Evolutionary conservation across 495 filamentous ascomycete genomes (phyloP).

Genomic region (Penicillium canescens): DNA sequence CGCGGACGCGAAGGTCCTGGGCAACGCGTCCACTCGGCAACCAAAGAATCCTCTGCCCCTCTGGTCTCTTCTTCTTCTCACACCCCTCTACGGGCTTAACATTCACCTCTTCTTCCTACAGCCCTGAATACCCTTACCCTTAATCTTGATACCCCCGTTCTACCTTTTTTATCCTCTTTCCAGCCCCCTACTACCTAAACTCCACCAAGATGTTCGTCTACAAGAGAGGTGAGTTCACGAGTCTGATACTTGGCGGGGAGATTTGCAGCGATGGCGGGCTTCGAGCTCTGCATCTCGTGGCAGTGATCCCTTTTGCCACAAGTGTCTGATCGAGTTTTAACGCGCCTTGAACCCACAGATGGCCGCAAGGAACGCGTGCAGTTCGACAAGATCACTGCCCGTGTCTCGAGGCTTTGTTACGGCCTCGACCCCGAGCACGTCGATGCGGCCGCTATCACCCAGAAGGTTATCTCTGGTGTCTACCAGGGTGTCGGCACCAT

Average conservation of each 20-base stretch:
- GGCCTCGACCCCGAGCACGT: conserved; percentile 95
- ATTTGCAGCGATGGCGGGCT: conserved; percentile 8
- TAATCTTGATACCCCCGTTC: conserved; percentile 16
- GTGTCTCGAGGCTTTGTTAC: conserved; percentile 96
- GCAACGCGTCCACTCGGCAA: conserved; percentile 11
- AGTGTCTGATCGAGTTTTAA: conserved; percentile 18
- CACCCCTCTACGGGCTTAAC: conserved; percentile 17
- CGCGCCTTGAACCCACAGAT: conserved; percentile 55
- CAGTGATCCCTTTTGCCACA: conserved; percentile 25
- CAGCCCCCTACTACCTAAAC: conserved; percentile 5
- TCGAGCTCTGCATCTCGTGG: background rate
- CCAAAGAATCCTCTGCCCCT: conserved; percentile 25
- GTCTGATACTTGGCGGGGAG: background rate
- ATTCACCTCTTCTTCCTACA: conserved; percentile 3
- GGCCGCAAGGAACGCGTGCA: conserved; percentile 99
- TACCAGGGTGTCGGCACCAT: conserved; percentile 97
- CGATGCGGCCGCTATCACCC: conserved; percentile 95
- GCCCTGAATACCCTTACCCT: background rate
- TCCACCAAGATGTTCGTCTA: conserved; percentile 62
- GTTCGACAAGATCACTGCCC: conserved; percentile 99
- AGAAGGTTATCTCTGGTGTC: conserved; percentile 98
- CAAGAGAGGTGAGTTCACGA: conserved; percentile 60
- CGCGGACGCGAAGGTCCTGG: conserved; percentile 8
- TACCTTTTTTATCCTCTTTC: conserved; percentile 6
- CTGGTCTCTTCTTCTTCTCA: conserved; percentile 17